phyloP scores from a whole-genome alignment of 208 protist genomes.

The Tritrichomonas musculus region DNA sequence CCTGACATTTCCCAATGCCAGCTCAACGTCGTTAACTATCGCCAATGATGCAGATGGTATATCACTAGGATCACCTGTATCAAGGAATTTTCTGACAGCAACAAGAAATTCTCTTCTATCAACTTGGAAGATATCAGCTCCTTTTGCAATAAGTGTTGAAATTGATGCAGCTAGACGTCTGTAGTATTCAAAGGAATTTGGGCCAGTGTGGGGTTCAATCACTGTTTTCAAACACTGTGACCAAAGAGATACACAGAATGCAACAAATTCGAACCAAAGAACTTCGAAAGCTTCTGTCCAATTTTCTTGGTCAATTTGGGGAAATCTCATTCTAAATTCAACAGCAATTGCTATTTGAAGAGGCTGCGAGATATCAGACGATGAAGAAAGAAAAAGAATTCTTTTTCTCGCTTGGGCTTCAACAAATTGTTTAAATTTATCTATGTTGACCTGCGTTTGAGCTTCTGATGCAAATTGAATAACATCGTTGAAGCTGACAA shows the following conservation, averaged over 20 bases:
- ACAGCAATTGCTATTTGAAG: not conserved
- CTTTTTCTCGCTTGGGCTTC: not conserved
- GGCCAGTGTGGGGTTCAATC: constrained; percentile 17
- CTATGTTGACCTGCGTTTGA: not conserved
- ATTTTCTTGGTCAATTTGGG: constrained; percentile 9
- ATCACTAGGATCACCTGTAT: not conserved
- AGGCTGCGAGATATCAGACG: not conserved
- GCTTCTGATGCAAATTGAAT: not conserved
- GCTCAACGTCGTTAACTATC: not conserved
- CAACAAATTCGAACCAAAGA: constrained; percentile 29
- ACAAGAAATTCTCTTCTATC: not conserved
- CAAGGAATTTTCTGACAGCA: constrained; percentile 28
- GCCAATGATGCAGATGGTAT: not conserved
- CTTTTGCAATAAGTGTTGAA: not conserved
- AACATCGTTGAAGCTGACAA: not conserved
- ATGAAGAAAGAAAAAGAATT: not conserved
- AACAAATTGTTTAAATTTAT: not conserved
- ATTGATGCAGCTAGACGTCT: constrained; percentile 15
- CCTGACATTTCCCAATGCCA: not conserved
- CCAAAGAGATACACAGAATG: not conserved
- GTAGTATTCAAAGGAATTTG: constrained; percentile 32
- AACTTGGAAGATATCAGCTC: not conserved
- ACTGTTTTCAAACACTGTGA: not conserved
- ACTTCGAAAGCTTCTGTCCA: constrained; percentile 34
- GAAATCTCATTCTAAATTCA: constrained; percentile 23